phyloP scores from a whole-genome alignment of 129 eudicot species.

The Arctium lappa region DNA sequence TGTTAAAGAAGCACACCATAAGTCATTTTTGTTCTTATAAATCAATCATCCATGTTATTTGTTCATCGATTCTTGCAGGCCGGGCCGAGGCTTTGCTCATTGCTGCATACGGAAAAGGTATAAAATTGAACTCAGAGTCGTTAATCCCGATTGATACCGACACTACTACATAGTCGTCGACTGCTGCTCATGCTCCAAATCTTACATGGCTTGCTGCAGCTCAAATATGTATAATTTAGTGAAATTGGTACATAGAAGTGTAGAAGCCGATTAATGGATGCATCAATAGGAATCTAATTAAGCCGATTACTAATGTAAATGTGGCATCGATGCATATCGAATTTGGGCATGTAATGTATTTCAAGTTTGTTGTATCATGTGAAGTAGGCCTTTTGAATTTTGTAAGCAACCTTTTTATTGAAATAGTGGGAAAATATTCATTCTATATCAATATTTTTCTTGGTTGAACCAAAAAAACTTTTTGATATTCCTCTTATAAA shows the following conservation, averaged over 20 bases:
- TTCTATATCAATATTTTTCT: too few species aligned
- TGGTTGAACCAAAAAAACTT: too few species aligned
- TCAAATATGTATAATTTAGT: background rate
- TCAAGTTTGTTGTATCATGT: constrained; percentile 5
- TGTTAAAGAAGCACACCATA: too few species aligned
- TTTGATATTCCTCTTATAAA: too few species aligned
- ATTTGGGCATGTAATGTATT: background rate
- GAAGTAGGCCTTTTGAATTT: constrained; percentile 1
- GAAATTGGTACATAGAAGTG: background rate
- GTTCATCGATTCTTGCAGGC: constrained; percentile 45
- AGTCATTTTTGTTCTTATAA: background rate
- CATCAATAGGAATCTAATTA: background rate
- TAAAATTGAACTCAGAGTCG: constrained; percentile 28
- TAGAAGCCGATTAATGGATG: background rate
- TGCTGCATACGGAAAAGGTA: constrained; percentile 94
- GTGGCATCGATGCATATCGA: background rate
- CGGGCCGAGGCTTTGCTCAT: constrained; percentile 96
- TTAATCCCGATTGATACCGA: background rate
- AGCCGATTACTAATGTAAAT: background rate
- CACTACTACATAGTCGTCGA: background rate
- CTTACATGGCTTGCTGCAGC: background rate
- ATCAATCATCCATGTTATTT: constrained; percentile 1
- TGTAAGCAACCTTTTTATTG: constrained; percentile 3
- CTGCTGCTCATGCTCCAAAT: background rate
- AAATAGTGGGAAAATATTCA: background rate